Base-by-base conservation (phyloP, 2,329 filamentous ascomycete genomes). In the Exophiala viscosa region DNA sequence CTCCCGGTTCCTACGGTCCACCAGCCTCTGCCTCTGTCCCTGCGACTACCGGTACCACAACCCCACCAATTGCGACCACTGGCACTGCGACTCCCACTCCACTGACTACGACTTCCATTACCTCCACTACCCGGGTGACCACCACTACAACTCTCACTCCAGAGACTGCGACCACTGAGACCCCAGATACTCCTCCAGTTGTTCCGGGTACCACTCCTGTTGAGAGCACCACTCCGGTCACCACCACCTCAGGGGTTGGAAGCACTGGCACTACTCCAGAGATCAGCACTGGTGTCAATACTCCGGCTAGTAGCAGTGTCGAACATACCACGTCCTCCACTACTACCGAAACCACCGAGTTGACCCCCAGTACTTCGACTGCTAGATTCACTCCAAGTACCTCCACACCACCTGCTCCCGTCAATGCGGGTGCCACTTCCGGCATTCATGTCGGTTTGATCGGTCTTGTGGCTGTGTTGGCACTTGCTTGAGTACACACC, bases 361-460 rank as follows among this genome's bases (percentile, higher is more conserved):
- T 47, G 35, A 57, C 60, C 38, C 45, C 52, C 28, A 38, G 48
- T 23, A 44, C 52, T 6, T 13, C 47, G 31, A 50, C 34, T 33
- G 45, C 59, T 62, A 36, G 50, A 2, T 34, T 44, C 9, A 45
- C 56, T 44, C 44, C 55, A 20, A 53, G 50, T 18, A 48, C 53
- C 6, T 33, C 48, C 45, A 47, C 50, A 6, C 57, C 57, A 41
- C 48, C 55, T 46, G 53, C 59, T 41, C 57, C 59, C 31, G 54
- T 47, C 53, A 54, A 52, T 62, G 76, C 96, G 13, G 86, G 76
- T 4, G 75, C 95, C 50, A 83, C 84, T 0, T 92, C 91, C 0
- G 89, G 74, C 50, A 73, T 97, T 72, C 97, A 97, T 66, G 88
- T 90, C 17, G 93, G 89, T 72, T 35, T 59, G 38, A 18, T 54